Conservation (phyloP, 441 rosid genomes). For the Bruguiera hainesii region DNA sequence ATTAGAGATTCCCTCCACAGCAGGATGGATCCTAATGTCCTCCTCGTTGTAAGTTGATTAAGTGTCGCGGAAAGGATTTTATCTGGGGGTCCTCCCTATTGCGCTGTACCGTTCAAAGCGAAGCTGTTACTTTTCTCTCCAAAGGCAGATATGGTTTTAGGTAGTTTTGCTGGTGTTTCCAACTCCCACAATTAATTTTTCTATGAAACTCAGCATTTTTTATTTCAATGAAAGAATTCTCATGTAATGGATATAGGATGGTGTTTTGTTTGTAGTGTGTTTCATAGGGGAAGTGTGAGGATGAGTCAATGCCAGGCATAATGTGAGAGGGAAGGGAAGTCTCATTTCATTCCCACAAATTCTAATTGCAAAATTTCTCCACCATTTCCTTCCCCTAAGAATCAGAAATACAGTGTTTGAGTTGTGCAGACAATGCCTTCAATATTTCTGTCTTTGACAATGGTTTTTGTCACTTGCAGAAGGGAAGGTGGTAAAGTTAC, state of each 20-base stretch:
- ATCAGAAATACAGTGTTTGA: too few relatives aligned
- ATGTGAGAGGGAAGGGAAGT: too few relatives aligned
- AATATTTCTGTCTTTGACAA: not conserved
- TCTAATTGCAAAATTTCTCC: too few relatives aligned
- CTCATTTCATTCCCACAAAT: too few relatives aligned
- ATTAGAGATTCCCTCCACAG: too few relatives aligned
- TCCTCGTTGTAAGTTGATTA: too few relatives aligned
- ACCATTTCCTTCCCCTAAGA: too few relatives aligned
- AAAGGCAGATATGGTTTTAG: conserved; percentile 62
- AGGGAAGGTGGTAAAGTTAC: conserved; percentile 65
- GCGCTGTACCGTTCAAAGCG: conserved; percentile 55
- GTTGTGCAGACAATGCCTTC: not conserved
- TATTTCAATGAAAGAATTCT: not conserved
- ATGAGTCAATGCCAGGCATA: too few relatives aligned
- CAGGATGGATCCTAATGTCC: too few relatives aligned
- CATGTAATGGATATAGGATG: not conserved
- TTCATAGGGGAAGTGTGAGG: conserved; percentile 2
- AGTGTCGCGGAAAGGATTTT: conserved; percentile 44
- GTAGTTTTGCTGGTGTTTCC: conserved; percentile 26
- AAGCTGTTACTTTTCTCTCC: conserved; percentile 70
- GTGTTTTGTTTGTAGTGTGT: not conserved
- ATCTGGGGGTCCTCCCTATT: conserved; percentile 57
- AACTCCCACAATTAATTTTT: not conserved
- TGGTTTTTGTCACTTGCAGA: conserved; percentile 38
- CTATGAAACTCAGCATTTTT: too few relatives aligned